Conservation (phyloP, 805 yeast genomes). For the Metschnikowia baotianmanensis region DNA sequence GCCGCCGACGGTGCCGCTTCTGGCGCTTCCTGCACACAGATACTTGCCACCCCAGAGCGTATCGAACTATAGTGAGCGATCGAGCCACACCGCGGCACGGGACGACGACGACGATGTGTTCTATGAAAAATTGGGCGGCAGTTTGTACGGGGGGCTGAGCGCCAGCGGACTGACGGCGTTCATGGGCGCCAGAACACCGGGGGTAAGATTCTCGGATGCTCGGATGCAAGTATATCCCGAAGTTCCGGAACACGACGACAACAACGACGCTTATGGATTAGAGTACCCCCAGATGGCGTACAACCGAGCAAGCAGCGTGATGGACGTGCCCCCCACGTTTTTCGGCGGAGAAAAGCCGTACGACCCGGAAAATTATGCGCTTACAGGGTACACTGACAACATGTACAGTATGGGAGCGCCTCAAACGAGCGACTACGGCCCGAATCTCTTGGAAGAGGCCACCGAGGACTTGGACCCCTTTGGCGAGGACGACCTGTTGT, state of each 20-base stretch:
- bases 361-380: constrained; percentile 1
- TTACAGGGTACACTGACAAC: no score
- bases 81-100: constrained; percentile 7
- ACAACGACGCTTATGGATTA: constrained; percentile 4
- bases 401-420: constrained; percentile 11
- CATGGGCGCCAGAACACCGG: background rate
- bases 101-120: constrained; percentile 17
- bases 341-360: background rate
- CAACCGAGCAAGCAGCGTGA: constrained; percentile 11
- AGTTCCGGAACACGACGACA: constrained; percentile 1
- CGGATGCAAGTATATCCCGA: constrained; percentile 11
- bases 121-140: constrained; percentile 20
- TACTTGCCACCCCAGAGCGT: no score
- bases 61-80: constrained; percentile 10
- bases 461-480: constrained; percentile 41
- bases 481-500: constrained; percentile 44
- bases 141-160: constrained; percentile 15
- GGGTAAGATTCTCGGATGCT: constrained; percentile 10
- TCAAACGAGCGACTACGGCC: constrained; percentile 31
- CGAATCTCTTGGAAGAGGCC: constrained; percentile 41
- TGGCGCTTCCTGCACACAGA: no score
- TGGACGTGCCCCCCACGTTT: constrained; percentile 1
- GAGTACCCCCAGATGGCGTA: constrained; percentile 19
- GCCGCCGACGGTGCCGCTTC: constrained; percentile 4
- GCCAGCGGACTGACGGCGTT: constrained; percentile 4